Evolutionary conservation across 148 eudicot species (phyloP).

Genomic region (Amaranthus cruentus): DNA sequence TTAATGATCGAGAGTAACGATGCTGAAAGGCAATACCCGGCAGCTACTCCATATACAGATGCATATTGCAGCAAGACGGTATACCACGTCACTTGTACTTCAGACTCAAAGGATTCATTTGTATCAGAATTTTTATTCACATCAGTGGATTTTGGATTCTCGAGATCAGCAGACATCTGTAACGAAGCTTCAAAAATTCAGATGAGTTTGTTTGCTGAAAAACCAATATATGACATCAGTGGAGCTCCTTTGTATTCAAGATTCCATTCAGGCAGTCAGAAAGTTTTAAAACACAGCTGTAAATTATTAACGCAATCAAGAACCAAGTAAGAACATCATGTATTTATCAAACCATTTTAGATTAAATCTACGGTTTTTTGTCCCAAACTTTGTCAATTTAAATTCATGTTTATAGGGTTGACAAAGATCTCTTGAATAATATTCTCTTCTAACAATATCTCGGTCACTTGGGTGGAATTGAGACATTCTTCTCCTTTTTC

Average conservation of each 20-base stretch:
- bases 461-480: too few relatives aligned
- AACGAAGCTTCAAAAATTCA: background rate
- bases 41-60: conserved; percentile 83
- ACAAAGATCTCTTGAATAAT: too few relatives aligned
- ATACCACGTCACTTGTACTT: conserved; percentile 47
- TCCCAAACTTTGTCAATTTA: too few relatives aligned
- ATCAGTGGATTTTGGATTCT: conserved; percentile 42
- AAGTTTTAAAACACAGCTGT: too few relatives aligned
- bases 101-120: conserved; percentile 30
- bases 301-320: too few relatives aligned
- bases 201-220: background rate
- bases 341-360: too few relatives aligned
- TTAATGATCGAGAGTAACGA: conserved; percentile 87
- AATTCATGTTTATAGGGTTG: too few relatives aligned
- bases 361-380: too few relatives aligned
- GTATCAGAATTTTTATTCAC: conserved; percentile 26
- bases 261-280: too few relatives aligned
- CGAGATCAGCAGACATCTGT: conserved; percentile 63
- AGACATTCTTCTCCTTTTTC: too few relatives aligned
- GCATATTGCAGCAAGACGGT: conserved; percentile 59
- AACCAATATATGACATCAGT: background rate
- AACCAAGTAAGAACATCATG: too few relatives aligned
- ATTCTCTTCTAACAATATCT: too few relatives aligned
- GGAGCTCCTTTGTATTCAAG: background rate
- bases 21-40: conserved; percentile 91